phyloP scores from a whole-genome alignment of 805 yeast species.

The Kodamaea kakaduensis region DNA sequence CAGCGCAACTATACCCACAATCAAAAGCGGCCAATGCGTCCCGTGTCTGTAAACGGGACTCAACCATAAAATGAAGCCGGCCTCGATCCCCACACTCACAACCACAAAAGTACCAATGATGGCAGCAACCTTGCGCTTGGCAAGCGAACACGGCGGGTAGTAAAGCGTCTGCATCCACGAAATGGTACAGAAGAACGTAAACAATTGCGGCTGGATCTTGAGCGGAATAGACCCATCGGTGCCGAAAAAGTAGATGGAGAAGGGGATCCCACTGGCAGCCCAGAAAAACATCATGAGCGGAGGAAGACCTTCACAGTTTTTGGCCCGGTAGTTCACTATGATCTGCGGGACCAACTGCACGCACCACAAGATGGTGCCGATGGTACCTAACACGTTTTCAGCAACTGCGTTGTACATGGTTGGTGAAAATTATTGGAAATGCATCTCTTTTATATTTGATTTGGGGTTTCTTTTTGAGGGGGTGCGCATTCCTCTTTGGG shows the following conservation, averaged over 20 bases:
- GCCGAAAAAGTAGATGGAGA: constrained; percentile 76
- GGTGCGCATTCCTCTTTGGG: too few species aligned
- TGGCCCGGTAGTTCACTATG: constrained; percentile 63
- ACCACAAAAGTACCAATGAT: constrained; percentile 37
- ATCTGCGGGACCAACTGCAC: constrained; percentile 86
- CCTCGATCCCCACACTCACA: constrained; percentile 56
- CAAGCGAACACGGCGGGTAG: constrained; percentile 62
- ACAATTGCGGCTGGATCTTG: constrained; percentile 83
- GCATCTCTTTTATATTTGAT: constrained; percentile 1
- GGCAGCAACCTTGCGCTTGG: constrained; percentile 31
- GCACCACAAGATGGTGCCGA: constrained; percentile 93
- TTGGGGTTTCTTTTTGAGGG: constrained; percentile 6
- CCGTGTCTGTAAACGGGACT: constrained; percentile 47
- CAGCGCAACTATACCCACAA: constrained; percentile 79
- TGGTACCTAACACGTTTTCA: constrained; percentile 74
- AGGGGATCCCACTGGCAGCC: constrained; percentile 72
- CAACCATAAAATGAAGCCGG: constrained; percentile 69
- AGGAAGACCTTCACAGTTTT: constrained; percentile 84
- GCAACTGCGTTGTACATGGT: constrained; percentile 40
- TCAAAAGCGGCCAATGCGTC: constrained; percentile 72
- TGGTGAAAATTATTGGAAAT: not conserved
- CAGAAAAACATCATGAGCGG: constrained; percentile 85
- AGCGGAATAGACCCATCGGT: constrained; percentile 71
- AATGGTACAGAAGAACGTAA: constrained; percentile 62
- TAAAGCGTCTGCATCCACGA: constrained; percentile 60